Base-by-base conservation (phyloP, 1,284 basidiomycete genomes). In the Trametes polyzona region DNA sequence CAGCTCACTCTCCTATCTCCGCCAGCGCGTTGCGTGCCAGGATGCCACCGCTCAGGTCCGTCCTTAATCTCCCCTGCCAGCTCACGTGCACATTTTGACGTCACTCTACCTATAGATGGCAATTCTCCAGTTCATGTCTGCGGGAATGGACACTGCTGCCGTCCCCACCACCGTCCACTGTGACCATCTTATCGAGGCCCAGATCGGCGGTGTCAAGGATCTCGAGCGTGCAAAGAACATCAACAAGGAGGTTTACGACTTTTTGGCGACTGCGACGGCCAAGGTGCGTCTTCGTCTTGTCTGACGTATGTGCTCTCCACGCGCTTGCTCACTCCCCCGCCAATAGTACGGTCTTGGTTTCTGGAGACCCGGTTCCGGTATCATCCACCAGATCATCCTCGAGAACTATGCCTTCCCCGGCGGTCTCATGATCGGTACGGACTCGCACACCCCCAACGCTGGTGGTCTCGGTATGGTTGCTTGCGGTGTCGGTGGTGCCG, bases 221-320 rank as follows among this genome's bases (percentile, higher is more conserved):
- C 82, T 99, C 71, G 92, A 85, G 47, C 91, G 96, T 55, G 96
- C 96, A 56, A 88, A 93, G 71, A 81, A 93, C 67, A 92, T 94
- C 73, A 99, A 99, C 90, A 95, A 90, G 85, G 97, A 99, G 78
- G 97, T 99, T 55, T 99, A 98, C 77, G 96, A 99, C 80, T 99
- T 99, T 83, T 86, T 99, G 76, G 96, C 95, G 47, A 98, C 96
- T 33, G 94, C 92, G 58, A 96, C 95, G 51, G 95, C 96, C 64
- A 98, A 98, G 78, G 88, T 88, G 32, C 37, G 46, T 30, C 37
- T 7, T 41, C 51, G 21, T 47, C 44, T 14, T 21, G 4, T 36
- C 55, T 51, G 41, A 32, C 47, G 57, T 43, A 40, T 23, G 29
- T 60, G 56, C 37, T 60, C 48, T 44, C 35, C 32, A 46, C 51